Evolutionary conservation across 1,284 basidiomycete species (phyloP).

Genomic region (Melanopsichium pennsylvanicum): DNA sequence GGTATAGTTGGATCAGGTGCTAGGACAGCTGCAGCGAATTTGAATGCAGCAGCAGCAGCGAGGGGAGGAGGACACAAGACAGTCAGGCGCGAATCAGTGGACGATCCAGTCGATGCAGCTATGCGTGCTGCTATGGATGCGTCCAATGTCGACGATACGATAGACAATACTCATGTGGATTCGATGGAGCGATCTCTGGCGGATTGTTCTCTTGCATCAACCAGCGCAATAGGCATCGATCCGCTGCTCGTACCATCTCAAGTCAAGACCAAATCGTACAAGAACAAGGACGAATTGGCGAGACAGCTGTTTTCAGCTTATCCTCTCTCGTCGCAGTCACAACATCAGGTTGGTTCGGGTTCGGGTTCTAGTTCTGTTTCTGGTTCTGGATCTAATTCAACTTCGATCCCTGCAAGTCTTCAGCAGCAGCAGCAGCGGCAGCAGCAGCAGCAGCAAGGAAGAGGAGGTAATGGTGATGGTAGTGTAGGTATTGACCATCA

Average conservation of each 20-base stretch:
- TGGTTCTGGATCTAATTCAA: too few species aligned
- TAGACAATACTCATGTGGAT: constrained; percentile 1
- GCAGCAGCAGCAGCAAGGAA: constrained; percentile 3
- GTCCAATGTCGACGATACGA: constrained; percentile 3
- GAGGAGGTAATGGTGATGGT: constrained; percentile 45
- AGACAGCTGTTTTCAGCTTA: constrained; percentile 25
- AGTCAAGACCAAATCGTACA: constrained; percentile 8
- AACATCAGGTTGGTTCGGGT: too few species aligned
- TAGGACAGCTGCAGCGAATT: background rate
- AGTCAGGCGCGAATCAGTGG: constrained; percentile 33
- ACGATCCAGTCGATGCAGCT: constrained; percentile 58
- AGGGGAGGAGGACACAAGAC: constrained; percentile 2
- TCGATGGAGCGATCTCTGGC: constrained; percentile 24
- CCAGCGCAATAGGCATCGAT: background rate
- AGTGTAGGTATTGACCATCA: constrained; percentile 7
- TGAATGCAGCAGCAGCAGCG: background rate
- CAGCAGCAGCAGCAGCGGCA: background rate
- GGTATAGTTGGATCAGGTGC: too few species aligned
- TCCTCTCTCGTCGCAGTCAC: constrained; percentile 6
- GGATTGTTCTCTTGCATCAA: background rate
- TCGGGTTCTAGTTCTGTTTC: too few species aligned
- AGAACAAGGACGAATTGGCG: constrained; percentile 21
- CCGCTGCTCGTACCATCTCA: constrained; percentile 31
- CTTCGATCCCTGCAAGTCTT: too few species aligned
- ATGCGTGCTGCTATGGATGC: constrained; percentile 53